Percentiles rank a stretch among this genome's conserved stretches.
phyloP scores from a whole-genome alignment of 805 yeast genomes.

The Hanseniaspora nectarophila region DNA sequence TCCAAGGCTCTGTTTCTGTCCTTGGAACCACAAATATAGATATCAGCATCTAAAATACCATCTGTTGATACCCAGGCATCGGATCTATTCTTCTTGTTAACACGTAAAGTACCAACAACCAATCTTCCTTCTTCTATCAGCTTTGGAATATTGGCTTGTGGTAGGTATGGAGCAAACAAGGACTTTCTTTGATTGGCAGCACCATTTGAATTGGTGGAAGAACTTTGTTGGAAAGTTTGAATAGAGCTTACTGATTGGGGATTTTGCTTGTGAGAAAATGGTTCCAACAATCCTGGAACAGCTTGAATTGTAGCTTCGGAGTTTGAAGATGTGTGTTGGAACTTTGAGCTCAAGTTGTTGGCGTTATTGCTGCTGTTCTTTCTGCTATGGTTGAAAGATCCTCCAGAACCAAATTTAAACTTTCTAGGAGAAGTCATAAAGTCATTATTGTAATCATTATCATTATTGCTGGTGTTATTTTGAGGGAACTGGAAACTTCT shows the following conservation, averaged over 20 bases:
- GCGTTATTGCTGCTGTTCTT: conserved; percentile 31
- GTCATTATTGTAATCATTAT: conserved; percentile 7
- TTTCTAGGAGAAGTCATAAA: conserved; percentile 13
- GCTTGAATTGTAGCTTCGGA: conserved; percentile 29
- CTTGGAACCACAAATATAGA: conserved; percentile 94
- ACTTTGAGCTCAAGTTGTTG: conserved; percentile 17
- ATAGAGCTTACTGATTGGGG: conserved; percentile 54
- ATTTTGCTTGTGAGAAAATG: conserved; percentile 55
- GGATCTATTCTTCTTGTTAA: conserved; percentile 88
- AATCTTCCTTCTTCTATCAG: conserved; percentile 78
- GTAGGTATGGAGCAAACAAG: conserved; percentile 88
- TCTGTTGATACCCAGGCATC: conserved; percentile 98
- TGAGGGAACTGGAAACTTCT: conserved; percentile 9
- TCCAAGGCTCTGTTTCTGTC: conserved; percentile 96
- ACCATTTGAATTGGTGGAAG: conserved; percentile 15
- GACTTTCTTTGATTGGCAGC: conserved; percentile 50
- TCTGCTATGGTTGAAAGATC: conserved; percentile 44
- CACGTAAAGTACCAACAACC: conserved; percentile 85
- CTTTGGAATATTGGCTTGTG: conserved; percentile 85
- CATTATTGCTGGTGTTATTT: neutral
- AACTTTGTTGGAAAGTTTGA: conserved; percentile 29
- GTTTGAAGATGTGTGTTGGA: conserved; percentile 11
- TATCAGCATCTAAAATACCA: conserved; percentile 89
- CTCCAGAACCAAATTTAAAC: conserved; percentile 37
- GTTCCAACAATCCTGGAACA: conserved; percentile 25